phyloP scores from a whole-genome alignment of 768 basidiomycete genomes.

The Boletus subcaerulescens region DNA sequence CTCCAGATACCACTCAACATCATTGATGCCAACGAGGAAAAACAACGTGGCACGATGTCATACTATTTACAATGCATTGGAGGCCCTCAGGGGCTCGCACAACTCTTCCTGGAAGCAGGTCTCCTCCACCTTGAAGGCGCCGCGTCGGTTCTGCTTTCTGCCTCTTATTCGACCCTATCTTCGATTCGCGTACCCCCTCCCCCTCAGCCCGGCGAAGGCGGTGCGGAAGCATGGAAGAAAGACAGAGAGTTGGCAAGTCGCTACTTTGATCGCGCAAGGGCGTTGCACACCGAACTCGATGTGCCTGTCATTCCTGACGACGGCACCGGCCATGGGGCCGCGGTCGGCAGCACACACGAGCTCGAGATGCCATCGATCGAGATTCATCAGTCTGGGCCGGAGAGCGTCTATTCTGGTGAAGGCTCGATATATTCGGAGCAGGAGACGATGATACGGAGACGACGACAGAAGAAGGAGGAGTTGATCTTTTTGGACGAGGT shows the following conservation, averaged over 20 bases:
- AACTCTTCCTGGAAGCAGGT: slow-evolving; percentile 76
- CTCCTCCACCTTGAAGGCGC: slow-evolving; percentile 80
- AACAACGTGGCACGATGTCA: slow-evolving; percentile 47
- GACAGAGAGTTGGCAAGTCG: slow-evolving; percentile 69
- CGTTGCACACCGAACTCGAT: slow-evolving; percentile 59
- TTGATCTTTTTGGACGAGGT: slow-evolving; percentile 43
- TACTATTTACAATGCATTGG: slow-evolving; percentile 71
- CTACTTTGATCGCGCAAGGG: slow-evolving; percentile 70
- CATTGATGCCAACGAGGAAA: slow-evolving; percentile 35
- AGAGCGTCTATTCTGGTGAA: slow-evolving; percentile 27
- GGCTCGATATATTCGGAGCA: slow-evolving; percentile 29
- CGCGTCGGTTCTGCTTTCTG: slow-evolving; percentile 65
- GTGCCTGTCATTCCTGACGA: slow-evolving; percentile 64
- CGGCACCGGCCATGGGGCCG: slow-evolving; percentile 26
- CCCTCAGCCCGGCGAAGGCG: slow-evolving; percentile 50
- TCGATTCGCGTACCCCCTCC: slow-evolving; percentile 67
- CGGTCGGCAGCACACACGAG: slow-evolving; percentile 34
- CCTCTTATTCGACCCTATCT: slow-evolving; percentile 73
- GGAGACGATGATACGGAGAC: slow-evolving; percentile 38
- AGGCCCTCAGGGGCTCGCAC: slow-evolving; percentile 62
- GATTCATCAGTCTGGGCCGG: slow-evolving; percentile 31
- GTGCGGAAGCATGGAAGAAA: slow-evolving; percentile 69
- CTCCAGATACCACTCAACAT: slow-evolving; percentile 43
- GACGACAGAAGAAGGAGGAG: slow-evolving; percentile 58
- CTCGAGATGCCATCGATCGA: slow-evolving; percentile 72